Evolutionary conservation across 768 basidiomycete species (phyloP), one percentile per base, ranked within the genome.

Genomic region (Tubosaeta sp.): DNA sequence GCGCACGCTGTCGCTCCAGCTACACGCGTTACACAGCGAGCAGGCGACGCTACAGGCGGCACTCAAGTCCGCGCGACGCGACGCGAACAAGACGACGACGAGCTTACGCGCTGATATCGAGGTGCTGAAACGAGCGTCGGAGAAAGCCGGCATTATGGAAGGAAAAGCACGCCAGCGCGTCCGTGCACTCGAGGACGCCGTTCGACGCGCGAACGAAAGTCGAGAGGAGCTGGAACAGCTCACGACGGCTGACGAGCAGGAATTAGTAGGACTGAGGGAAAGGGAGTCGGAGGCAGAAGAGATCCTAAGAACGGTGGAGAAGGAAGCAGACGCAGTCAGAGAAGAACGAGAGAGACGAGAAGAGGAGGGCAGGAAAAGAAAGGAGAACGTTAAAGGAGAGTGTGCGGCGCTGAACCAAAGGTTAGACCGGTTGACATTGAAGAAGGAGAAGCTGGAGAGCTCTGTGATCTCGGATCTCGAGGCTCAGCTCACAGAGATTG

Each of bases 151-250:
- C 0, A 76, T 81, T 1, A 77, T 80, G 2, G 94, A 97, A 64
- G 75, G 81, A 21, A 80, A 92, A n/a, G 83, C 86, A 10, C 82
- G 83, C 39, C 93, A 95, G 65, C 94, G 92, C 59, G 82, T 87
- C 10, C 76, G 93, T 11, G 90, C 94, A 1, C 71, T 95, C 34
- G 92, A 94, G 64, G 92, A 95, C 62, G 87, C 91, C 3, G 84
- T 87, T 12, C 92, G 89, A 61, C 83, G 90, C 48, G 83, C 88
- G 10, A 82, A 80, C 55, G 77, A 80, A 6, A 76, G 73, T 0
- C 75, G 80, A 9, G 72, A 69, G 19, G 71, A 77, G 13, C 58
- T 80, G 48, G 66, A 83, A 65, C 58, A 68, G 58, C 65, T 68
- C 49, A 64, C 70, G 1, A 59, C 50, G 21, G 69, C 65, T 2